Base-by-base conservation (phyloP, 1,139 yeast species). In the Suhomyces chickasaworum region DNA sequence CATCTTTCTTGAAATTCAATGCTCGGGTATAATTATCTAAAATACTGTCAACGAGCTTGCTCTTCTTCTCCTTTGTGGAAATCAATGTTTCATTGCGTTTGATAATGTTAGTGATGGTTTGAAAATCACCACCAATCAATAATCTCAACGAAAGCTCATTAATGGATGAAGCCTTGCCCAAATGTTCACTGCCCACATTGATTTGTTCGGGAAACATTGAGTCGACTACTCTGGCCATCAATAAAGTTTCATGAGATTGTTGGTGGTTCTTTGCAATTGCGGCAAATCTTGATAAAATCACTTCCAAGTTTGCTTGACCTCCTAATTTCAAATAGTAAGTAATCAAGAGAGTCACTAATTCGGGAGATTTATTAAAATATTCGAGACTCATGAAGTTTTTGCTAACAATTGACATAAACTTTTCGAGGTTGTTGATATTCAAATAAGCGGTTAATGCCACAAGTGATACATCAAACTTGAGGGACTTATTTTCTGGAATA, bases 221-320 rank as follows among this genome's bases (percentile, higher is more conserved):
- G 30, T 54, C 45, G 48, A 68, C 47, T n/a, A 64, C 56, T n/a
- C 53, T 53, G 7, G 65, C 58, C 43, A 58, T 59, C 34, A 57
- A 50, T 9, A 59, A 37, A n/a, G 53, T 45, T 27, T 61, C 65
- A 16, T 53, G 52, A 18, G 60, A 47, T 18, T 45, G 48, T 9
- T 51, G 46, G 2, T 60, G 52, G n/a, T 51, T 44, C 3, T 47
- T 38, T 4, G 50, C 51, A 25, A 56, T 42, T 2, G 44, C 46
- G 2, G 48, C 46, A 44, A 64, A 64, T 34, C 57, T 54, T 6
- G 52, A 43, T 18, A 58, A 37, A 4, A 65, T 57, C 15, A 56
- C 23, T 12, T 56, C 54, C 51, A 53, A 8, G 59, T 65, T 41
- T 41, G 46, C 39, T n/a, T 22, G 31, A 3, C 51, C 47, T 7